Evolutionary conservation across 208 protist genomes (phyloP).

Genomic region (Trypanosoma rangeli): DNA sequence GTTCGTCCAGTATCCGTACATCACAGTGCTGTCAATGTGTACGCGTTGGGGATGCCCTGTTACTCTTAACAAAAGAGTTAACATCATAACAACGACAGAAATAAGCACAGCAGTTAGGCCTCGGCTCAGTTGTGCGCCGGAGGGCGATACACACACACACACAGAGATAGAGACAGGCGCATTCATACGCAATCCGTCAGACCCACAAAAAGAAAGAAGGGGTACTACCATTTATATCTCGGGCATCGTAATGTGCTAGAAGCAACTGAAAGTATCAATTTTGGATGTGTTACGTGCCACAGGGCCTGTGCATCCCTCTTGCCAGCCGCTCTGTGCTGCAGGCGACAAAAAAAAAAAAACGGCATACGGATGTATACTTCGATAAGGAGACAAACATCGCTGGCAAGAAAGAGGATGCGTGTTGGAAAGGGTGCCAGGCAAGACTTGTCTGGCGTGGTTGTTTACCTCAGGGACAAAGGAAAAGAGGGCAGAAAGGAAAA

Average conservation of each 20-base stretch:
- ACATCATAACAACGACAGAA: background rate
- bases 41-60: background rate
- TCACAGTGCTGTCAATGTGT: background rate
- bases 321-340: constrained; percentile 11
- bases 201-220: background rate
- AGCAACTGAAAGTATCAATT: constrained; percentile 4
- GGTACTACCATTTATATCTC: constrained; percentile 3
- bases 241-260: background rate
- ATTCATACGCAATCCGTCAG: background rate
- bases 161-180: too few species aligned
- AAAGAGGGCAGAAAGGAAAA: background rate
- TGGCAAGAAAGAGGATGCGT: background rate
- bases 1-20: background rate
- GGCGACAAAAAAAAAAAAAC: background rate
- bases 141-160: background rate
- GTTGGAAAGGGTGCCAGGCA: background rate
- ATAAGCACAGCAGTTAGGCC: background rate
- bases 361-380: background rate
- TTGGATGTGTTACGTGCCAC: constrained; percentile 24
- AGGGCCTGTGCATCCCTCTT: constrained; percentile 4
- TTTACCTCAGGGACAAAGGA: background rate
- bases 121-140: constrained; percentile 7
- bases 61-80: constrained; percentile 4
- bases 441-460: background rate
- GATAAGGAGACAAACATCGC: background rate